phyloP scores from a whole-genome alignment of 768 basidiomycete species.

The Leccinum aurantiacum region DNA sequence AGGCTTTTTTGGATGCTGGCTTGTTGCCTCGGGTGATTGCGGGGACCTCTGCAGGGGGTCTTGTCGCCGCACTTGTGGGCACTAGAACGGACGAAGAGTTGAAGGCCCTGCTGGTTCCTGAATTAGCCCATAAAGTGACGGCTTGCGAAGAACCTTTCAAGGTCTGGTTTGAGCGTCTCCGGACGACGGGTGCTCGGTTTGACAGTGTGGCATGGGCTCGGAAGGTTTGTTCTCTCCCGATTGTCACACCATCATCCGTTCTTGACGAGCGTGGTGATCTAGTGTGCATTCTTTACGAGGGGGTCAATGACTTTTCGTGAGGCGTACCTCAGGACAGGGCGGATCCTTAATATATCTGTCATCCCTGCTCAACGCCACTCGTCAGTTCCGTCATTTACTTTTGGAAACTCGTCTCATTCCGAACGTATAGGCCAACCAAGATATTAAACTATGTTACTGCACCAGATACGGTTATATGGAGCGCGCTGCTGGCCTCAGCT shows the following conservation, averaged over 20 bases:
- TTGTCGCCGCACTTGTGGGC: conserved; percentile 74
- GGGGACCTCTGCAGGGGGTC: conserved; percentile 91
- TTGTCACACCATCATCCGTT: not conserved
- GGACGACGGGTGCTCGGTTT: conserved; percentile 92
- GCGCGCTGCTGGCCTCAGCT: conserved; percentile 80
- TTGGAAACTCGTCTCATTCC: conserved; percentile 9
- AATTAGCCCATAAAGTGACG: conserved; percentile 79
- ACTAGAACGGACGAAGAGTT: conserved; percentile 90
- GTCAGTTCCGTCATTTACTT: conserved; percentile 37
- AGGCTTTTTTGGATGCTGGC: conserved; percentile 85
- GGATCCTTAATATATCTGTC: conserved; percentile 92
- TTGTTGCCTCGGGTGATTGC: conserved; percentile 90
- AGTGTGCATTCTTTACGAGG: conserved; percentile 88
- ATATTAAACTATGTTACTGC: conserved; percentile 93
- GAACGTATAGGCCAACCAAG: conserved; percentile 75
- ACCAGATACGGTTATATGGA: conserved; percentile 89
- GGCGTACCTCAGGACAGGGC: conserved; percentile 89
- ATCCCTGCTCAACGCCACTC: conserved; percentile 90
- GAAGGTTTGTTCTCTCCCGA: conserved; percentile 54
- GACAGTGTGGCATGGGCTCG: conserved; percentile 87
- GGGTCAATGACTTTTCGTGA: conserved; percentile 96
- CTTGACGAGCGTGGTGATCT: not conserved
- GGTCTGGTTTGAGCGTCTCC: conserved; percentile 71
- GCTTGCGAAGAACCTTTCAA: conserved; percentile 77
- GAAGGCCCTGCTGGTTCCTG: conserved; percentile 70